Conservation (phyloP, 2,329 filamentous ascomycete species). For the Phyllosticta paracitricarpa region DNA sequence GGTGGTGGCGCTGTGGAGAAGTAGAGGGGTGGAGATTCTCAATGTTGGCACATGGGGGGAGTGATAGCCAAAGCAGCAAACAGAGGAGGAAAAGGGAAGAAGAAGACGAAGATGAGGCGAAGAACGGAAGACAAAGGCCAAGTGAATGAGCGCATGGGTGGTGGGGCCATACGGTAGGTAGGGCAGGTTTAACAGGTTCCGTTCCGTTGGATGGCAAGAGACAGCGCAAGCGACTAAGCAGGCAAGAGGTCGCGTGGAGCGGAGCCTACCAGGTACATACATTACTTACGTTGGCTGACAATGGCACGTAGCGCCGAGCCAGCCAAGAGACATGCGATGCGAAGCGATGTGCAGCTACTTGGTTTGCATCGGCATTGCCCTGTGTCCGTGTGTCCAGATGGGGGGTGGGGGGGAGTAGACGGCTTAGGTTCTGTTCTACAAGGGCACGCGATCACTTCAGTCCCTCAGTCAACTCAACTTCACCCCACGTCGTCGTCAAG, state of each 20-base stretch:
- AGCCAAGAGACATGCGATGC: not conserved
- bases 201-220: not conserved
- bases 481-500: too few relatives aligned
- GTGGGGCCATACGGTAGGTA: not conserved
- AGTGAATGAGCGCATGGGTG: not conserved
- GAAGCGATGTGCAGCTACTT: too few relatives aligned
- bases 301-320: not conserved
- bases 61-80: not conserved
- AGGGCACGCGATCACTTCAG: too few relatives aligned
- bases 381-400: too few relatives aligned
- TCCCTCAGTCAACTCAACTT: not conserved
- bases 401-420: too few relatives aligned
- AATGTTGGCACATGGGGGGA: not conserved
- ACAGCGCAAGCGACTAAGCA: not conserved
- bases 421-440: too few relatives aligned
- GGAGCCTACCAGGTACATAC: too few relatives aligned
- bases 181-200: not conserved
- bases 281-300: not conserved
- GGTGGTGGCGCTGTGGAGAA: not conserved
- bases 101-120: not conserved
- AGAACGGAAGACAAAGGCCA: not conserved
- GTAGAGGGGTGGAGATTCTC: not conserved
- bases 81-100: not conserved
- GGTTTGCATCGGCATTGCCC: not conserved
- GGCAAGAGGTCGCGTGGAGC: not conserved